phyloP scores from a whole-genome alignment of 352 stramenopile genomes.

The Hyaloperonospora arabidopsidis region DNA sequence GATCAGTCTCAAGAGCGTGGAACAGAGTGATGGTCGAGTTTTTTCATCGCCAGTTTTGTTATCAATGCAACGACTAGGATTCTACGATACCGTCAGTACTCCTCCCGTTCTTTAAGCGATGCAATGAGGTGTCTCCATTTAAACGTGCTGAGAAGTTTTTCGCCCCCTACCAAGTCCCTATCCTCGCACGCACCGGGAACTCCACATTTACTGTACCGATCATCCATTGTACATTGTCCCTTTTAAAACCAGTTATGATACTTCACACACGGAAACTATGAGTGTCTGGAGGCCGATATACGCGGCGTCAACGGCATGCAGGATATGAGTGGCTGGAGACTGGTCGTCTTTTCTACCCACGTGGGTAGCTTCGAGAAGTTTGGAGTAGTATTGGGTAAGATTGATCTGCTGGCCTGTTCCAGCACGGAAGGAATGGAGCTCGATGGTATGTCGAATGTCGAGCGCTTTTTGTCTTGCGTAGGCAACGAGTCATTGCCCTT shows the following conservation, averaged over 20 bases:
- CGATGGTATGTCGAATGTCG: slow-evolving; percentile 53
- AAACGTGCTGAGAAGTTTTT: slow-evolving; percentile 85
- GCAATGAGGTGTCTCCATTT: slow-evolving; percentile 66
- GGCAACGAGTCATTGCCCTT: slow-evolving; percentile 31
- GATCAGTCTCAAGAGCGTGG: neutral
- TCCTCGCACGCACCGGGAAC: slow-evolving; percentile 55
- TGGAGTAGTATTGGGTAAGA: slow-evolving; percentile 49
- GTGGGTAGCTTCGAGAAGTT: slow-evolving; percentile 63
- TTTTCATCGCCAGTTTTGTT: too few species aligned
- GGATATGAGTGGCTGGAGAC: slow-evolving; percentile 56
- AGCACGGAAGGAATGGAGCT: slow-evolving; percentile 34
- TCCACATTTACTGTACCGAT: slow-evolving; percentile 50
- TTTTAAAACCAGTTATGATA: neutral
- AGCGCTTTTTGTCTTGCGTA: slow-evolving; percentile 60
- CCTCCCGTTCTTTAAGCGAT: slow-evolving; percentile 65
- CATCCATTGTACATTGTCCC: neutral
- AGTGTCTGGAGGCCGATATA: slow-evolving; percentile 45
- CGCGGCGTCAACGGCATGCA: slow-evolving; percentile 58
- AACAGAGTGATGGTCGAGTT: slow-evolving; percentile 19
- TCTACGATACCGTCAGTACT: slow-evolving; percentile 24
- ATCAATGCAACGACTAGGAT: slow-evolving; percentile 10
- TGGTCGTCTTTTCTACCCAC: slow-evolving; percentile 82
- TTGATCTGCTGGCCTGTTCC: slow-evolving; percentile 69
- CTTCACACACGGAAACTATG: neutral
- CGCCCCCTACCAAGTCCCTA: slow-evolving; percentile 54